Base-by-base conservation (phyloP, 2,329 filamentous ascomycete genomes). In the Penicillium digitatum region DNA sequence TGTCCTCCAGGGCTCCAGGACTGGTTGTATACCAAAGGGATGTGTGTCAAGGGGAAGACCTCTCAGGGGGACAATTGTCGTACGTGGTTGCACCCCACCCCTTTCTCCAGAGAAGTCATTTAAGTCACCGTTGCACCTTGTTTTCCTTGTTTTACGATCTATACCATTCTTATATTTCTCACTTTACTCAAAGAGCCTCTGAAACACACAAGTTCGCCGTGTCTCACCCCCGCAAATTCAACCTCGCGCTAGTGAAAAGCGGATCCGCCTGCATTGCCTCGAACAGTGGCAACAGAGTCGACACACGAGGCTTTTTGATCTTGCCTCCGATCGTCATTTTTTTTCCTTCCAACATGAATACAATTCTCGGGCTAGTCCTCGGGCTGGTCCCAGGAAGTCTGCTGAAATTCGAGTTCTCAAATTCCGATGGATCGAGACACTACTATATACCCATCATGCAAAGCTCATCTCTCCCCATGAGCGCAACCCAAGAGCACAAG, bases 361-460 rank as follows among this genome's bases (percentile, higher is more conserved):
- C 43, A 34, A 24, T 45, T 10, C 29, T 45, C 29, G 20, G 9
- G 14, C 5, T 45, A 11, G 11, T 45, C 29, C 43, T 32, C 18
- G 43, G 43, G 43, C 43, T 45, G 29, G 43, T 45, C 43, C 43
- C 43, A 32, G 18, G 42, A 45, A 24, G 18, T 45, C 29, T 43
- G 12, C 24, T 16, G 29, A 34, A 12, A 11, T 32, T 5, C 29
- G n/a, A 32, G n/a, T 20, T 34, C 24, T 3, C 18, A 40, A 34
- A n/a, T 14, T n/a, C 24, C 52, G 20, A 18, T 4, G 11, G 3
- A 44, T 44, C 27, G 9, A 42, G 12, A 12, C 12, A 27, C 20
- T 26, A 22, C 29, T 44, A 51, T 44, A 44, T 20, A 51, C 38
- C 43, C 27, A 29, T 44, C 40, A 35, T 50, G 48, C 48, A 50